Base-by-base conservation (phyloP, 768 basidiomycete genomes). In the Suillus alpinus region DNA sequence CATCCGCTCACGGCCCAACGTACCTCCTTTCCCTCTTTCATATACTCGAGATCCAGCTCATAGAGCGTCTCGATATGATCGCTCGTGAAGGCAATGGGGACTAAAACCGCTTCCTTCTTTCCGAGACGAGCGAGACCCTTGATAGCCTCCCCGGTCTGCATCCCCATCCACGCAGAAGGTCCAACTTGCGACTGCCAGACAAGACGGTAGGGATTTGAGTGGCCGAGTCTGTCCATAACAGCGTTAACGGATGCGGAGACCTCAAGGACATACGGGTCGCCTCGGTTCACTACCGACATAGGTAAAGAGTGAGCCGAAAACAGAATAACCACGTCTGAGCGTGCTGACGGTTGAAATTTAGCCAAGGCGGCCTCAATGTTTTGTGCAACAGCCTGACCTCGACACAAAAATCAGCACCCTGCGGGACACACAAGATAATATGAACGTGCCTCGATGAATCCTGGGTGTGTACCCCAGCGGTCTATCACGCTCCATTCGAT, bases 181-280 rank as follows among this genome's bases (percentile, higher is more conserved):
- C 97, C 97, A 51, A 99, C 97, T 74, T 98, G 91, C 6, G 89
- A 92, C 78, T 99, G 97, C 97, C 97, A 99, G 1, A 95, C 93
- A 59, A 98, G 81, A 29, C 97, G 90, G 76, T 89, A 97, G 3
- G 96, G 91, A 72, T 92, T 92, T 46, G 84, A 81, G 66, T 91
- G 81, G 12, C 84, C 80, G 26, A 99, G 81, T 52, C 91, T 83
- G 64, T 87, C 81, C 95, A 99, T 98, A 60, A 98, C 94, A 36
- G 94, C 91, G 43, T 89, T 84, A 8, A 98, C 97, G 14, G 95
- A 88, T 16, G 95, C 91, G 18, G 95, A 92, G 37, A 99, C 97
- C 76, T 99, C 97, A 40, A 93, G 80, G 39, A 97, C 81, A 77
- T 99, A 98, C 10, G 97, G 96, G 77, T 99, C 97, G 44, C 97